Evolutionary conservation across 2,329 filamentous ascomycete species (phyloP), one percentile per base, ranked within the genome.

Genomic region (Bipolaris zeicola): DNA sequence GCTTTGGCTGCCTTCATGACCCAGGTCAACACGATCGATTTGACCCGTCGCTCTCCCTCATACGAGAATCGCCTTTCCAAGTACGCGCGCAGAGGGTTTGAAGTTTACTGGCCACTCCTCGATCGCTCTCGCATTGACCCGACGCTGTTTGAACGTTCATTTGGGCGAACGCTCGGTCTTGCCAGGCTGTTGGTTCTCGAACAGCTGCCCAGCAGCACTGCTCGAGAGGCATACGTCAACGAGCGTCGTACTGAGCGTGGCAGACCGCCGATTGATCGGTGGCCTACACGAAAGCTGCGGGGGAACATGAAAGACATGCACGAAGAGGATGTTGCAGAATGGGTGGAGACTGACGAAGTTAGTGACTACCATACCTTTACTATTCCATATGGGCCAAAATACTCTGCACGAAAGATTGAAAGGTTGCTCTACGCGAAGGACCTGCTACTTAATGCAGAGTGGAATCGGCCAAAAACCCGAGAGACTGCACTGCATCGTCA

Each of bases 61-160:
- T 96, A 96, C 65, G 92, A 96, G 70, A 96, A 91, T 63, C 87
- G 92, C 8, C 82, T 96, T 11, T 91, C 90, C 14, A 96, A 96
- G 73, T 74, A 96, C 73, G 90, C 89, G 13, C 90, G 90, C 68
- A 82, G 91, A 41, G 90, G 91, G 14, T 96, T 96, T 62, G 92
- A 96, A 74, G 85, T 94, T 0, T 89, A 90, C 72, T 96, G 90
- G 87, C 83, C 88, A 1, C 81, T 86, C 8, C 80, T 96, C 13
- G 88, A 95, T 60, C 85, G 91, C 16, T 84, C 85, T n/a, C 84
- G 85, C 10, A 80, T 96, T 51, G 91, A 96, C 65, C 92, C 92
- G 5, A 96, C 91, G 20, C 92, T 96, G 46, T 96, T 90, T 60
- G 92, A 96, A 75, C 82, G 92, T 46, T 91, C 87, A 54, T 96